phyloP scores from a whole-genome alignment of 208 protist genomes.

The Crithidia fasciculata region DNA sequence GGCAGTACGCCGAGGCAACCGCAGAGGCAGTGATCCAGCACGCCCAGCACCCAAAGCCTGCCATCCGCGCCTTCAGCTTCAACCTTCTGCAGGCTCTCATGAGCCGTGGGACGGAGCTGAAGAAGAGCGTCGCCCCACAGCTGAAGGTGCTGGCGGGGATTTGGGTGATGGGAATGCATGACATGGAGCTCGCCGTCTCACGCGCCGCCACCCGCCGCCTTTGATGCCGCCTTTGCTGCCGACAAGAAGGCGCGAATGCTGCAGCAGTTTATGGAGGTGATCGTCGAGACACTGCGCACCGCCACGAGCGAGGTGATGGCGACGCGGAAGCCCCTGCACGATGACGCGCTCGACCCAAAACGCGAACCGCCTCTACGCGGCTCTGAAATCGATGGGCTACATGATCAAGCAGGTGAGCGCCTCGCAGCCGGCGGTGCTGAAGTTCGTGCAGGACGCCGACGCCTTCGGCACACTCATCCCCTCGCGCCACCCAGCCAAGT shows the following conservation, averaged over 20 bases:
- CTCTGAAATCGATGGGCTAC: slow-evolving; percentile 75
- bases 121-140: slow-evolving; percentile 38
- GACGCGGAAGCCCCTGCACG: slow-evolving; percentile 55
- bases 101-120: slow-evolving; percentile 43
- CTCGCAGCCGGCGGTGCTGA: slow-evolving; percentile 56
- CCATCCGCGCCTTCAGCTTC: slow-evolving; percentile 66
- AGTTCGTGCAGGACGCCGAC: slow-evolving; percentile 59
- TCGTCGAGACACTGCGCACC: slow-evolving; percentile 49
- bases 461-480: slow-evolving; percentile 57
- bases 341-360: slow-evolving; percentile 73
- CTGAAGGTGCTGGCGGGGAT: slow-evolving; percentile 59
- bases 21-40: slow-evolving; percentile 69
- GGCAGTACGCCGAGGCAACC: slow-evolving; percentile 52
- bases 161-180: slow-evolving; percentile 86
- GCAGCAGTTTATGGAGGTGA: slow-evolving; percentile 58
- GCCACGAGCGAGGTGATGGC: slow-evolving; percentile 45
- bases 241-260: slow-evolving; percentile 74
- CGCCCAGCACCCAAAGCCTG: slow-evolving; percentile 64
- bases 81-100: slow-evolving; percentile 57
- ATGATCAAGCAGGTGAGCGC: slow-evolving; percentile 80
- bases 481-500: slow-evolving; percentile 22
- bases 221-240: slow-evolving; percentile 59
- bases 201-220: slow-evolving; percentile 57
- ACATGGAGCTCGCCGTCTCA: slow-evolving; percentile 73
- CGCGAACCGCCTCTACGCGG: slow-evolving; percentile 68